Evolutionary conservation across 352 stramenopile species (phyloP).

Genomic region (Phytophthora chlamydospora): DNA sequence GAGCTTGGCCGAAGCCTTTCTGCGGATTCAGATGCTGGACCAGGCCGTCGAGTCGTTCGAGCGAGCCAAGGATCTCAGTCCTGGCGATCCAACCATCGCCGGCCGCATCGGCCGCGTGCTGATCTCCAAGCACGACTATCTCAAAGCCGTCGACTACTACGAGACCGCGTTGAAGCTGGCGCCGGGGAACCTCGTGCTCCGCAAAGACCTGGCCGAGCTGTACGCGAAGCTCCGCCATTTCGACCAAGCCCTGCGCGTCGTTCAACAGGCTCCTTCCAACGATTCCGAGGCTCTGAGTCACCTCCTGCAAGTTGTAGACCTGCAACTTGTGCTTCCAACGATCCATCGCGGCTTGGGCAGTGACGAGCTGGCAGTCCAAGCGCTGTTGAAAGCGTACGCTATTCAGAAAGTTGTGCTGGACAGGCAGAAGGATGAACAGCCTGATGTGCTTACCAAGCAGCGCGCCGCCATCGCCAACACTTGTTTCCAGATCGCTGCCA

Average conservation of each 20-base stretch:
- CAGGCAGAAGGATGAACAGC: slow-evolving; percentile 79
- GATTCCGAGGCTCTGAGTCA: slow-evolving; percentile 76
- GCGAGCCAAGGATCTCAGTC: slow-evolving; percentile 59
- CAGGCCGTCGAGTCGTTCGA: slow-evolving; percentile 82
- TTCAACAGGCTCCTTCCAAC: slow-evolving; percentile 72
- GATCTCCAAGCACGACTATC: slow-evolving; percentile 94
- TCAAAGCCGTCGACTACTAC: slow-evolving; percentile 94
- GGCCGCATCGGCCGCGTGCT: slow-evolving; percentile 90
- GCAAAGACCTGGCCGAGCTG: slow-evolving; percentile 91
- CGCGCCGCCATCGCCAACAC: slow-evolving; percentile 81
- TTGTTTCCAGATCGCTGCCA: slow-evolving; percentile 81
- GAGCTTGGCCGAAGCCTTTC: slow-evolving; percentile 91
- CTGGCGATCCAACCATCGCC: slow-evolving; percentile 78
- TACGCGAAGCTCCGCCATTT: slow-evolving; percentile 89
- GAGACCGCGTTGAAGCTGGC: slow-evolving; percentile 86
- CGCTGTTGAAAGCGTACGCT: slow-evolving; percentile 78
- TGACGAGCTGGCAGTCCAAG: slow-evolving; percentile 75
- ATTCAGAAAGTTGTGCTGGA: slow-evolving; percentile 90
- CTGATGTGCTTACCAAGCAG: slow-evolving; percentile 80
- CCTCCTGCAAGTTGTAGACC: slow-evolving; percentile 67
- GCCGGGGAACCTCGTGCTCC: slow-evolving; percentile 76
- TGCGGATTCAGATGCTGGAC: slow-evolving; percentile 93
- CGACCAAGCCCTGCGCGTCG: slow-evolving; percentile 81
- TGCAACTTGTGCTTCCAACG: slow-evolving; percentile 78
- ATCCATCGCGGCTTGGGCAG: slow-evolving; percentile 82